These are phyloP conservation scores for Lecanosticta acicola DNA, from an alignment of 2,329 filamentous ascomycete genomes.

Conservation along the genomic window DNA sequence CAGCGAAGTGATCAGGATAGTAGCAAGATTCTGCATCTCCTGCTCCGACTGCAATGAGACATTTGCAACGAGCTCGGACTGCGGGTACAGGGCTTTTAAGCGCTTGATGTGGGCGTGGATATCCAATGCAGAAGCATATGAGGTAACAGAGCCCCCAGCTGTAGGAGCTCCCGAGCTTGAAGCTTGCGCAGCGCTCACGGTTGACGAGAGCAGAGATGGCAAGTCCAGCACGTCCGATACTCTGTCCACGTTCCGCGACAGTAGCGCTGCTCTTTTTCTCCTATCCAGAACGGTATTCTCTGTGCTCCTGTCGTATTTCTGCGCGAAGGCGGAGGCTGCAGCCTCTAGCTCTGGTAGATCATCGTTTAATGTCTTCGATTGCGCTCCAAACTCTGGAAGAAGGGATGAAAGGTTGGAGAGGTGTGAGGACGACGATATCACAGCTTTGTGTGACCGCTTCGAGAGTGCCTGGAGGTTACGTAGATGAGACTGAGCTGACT, in stretches of 20 bases:
- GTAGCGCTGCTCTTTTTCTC: conserved; percentile 71
- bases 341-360: conserved; percentile 73
- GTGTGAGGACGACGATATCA: conserved; percentile 74
- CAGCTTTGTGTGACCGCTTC: conserved; percentile 78
- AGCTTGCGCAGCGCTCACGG: conserved; percentile 53
- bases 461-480: conserved; percentile 82
- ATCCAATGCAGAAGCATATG: conserved; percentile 85
- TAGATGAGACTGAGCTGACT: conserved; percentile 72
- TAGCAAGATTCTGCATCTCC: conserved; percentile 82
- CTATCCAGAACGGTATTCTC: conserved; percentile 59
- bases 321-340: conserved; percentile 72
- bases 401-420: conserved; percentile 67
- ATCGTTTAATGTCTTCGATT: conserved; percentile 62
- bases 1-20: conserved; percentile 72
- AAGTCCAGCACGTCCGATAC: conserved; percentile 87
- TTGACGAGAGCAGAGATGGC: conserved; percentile 75
- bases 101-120: conserved; percentile 89
- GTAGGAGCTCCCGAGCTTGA: conserved; percentile 44
- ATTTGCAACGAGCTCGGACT: conserved; percentile 67
- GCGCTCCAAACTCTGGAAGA: conserved; percentile 63
- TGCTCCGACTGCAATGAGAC: conserved; percentile 73
- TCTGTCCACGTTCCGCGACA: conserved; percentile 81
- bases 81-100: conserved; percentile 73
- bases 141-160: conserved; percentile 44
- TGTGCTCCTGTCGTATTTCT: conserved; percentile 70